These are phyloP conservation scores for Gamsiella multidivaricata DNA, from an alignment of 192 early-diverging fungal species.

Conservation along the genomic window DNA sequence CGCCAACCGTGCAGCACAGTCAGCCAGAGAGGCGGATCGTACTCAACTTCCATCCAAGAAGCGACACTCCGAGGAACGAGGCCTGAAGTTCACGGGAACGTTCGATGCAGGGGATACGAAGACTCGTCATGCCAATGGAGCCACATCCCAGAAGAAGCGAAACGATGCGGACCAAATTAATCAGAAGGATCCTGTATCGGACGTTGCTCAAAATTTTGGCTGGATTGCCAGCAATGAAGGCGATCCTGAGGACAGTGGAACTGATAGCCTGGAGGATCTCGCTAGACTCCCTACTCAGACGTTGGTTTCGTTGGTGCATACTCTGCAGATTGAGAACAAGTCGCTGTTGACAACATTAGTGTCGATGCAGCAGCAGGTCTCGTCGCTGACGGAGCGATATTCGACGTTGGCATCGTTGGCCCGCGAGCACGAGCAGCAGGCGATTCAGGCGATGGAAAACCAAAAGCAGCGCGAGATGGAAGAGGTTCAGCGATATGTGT, in stretches of 20 bases:
- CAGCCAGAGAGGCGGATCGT: conserved; percentile 25
- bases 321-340: conserved; percentile 57
- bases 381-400: conserved; percentile 55
- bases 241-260: conserved; percentile 22
- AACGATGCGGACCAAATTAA: not conserved
- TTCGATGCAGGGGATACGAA: not conserved
- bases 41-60: conserved; percentile 4
- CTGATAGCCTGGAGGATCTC: conserved; percentile 27
- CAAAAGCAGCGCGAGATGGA: conserved; percentile 64
- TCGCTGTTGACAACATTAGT: conserved; percentile 56
- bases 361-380: conserved; percentile 63
- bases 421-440: conserved; percentile 59
- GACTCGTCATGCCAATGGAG: conserved; percentile 7
- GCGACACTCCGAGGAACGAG: conserved; percentile 11
- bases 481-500: conserved; percentile 61
- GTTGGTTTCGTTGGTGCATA: conserved; percentile 46
- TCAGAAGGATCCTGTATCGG: not conserved
- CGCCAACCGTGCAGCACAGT: conserved; percentile 38
- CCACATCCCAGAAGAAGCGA: not conserved
- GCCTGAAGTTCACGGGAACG: not conserved
- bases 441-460: conserved; percentile 53
- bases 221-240: no score
- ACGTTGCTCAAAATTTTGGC: no score
- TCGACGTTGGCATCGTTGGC: conserved; percentile 54
- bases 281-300: conserved; percentile 36